Conservation (phyloP, 441 rosid genomes). For the Dalechampia spathulata region DNA sequence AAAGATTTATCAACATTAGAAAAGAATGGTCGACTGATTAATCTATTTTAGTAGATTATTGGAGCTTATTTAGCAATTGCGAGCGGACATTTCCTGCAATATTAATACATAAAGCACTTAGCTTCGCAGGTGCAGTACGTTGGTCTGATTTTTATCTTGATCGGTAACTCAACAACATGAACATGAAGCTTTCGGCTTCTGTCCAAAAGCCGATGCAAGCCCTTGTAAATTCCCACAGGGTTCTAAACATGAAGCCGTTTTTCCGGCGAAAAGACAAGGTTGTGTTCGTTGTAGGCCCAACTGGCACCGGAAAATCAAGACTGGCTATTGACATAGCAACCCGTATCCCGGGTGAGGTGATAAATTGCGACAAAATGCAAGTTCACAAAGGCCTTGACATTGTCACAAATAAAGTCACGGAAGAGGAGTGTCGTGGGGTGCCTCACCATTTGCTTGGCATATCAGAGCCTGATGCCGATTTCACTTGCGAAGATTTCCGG, state of each 20-base stretch:
- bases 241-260: conserved; percentile 28
- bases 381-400: conserved; percentile 59
- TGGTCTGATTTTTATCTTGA: too few relatives aligned
- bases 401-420: conserved; percentile 63
- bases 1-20: too few relatives aligned
- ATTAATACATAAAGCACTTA: too few relatives aligned
- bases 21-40: too few relatives aligned
- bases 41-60: too few relatives aligned
- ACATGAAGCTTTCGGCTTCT: conserved; percentile 41
- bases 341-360: conserved; percentile 53
- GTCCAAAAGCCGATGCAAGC: conserved; percentile 40
- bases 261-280: conserved; percentile 56
- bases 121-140: neutral
- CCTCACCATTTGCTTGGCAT: conserved; percentile 65
- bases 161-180: neutral
- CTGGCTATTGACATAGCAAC: conserved; percentile 68
- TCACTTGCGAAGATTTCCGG: conserved; percentile 43
- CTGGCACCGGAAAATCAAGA: conserved; percentile 74
- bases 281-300: conserved; percentile 63
- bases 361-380: conserved; percentile 80
- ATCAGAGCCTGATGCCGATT: conserved; percentile 30
- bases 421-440: conserved; percentile 56
- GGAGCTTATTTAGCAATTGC: too few relatives aligned
- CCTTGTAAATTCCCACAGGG: conserved; percentile 33
- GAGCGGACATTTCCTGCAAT: too few relatives aligned